Base-by-base conservation (phyloP, 2,329 filamentous ascomycete species). In the Diaporthe sp. region DNA sequence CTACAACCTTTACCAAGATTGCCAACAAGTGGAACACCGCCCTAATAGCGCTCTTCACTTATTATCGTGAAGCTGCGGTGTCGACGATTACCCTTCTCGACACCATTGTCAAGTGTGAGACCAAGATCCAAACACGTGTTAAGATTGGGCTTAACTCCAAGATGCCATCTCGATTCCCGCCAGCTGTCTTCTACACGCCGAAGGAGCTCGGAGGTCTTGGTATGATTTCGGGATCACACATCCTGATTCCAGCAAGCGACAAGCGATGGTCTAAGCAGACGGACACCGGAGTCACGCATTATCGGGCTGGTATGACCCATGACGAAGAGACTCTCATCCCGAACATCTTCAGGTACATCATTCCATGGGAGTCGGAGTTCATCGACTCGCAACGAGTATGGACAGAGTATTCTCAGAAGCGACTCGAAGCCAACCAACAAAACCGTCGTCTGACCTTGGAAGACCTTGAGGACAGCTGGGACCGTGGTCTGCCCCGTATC, bases 11-110 rank as follows among this genome's bases (percentile, higher is more conserved):
- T 86, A 99, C 97, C 61, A 99, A 99, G 90, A 99, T 99, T 82
- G 97, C 97, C 62, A 99, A 99, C 87, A 99, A 99, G 87, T 99
- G 97, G 97, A 99, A 99, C 85, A 99, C 97, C 0, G 97, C 95
- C 1, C 86, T 99, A 79, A 99, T 99, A 81, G 96, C 97, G 0
- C 90, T 99, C 37, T 99, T 99, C 86, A 98, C 97, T 0, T 99
- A 99, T 85, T 99, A 99, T 83, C 95, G 97, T 83, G 97, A 99
- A 83, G 97, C 97, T 65, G 97, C 97, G 22, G 96, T 98, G 1
- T 98, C 96, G 0, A 99, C 97, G 0, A 95, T 98, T 76, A 94
- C 95, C 77, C 88, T 99, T 6, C 90, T 99, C 4, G 97, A 99
- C 82, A 98, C 96, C 0, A 99, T 99, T 80, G 97, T 99, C 83